phyloP scores from a whole-genome alignment of 306 rosid species.

The Prosopis cineraria region DNA sequence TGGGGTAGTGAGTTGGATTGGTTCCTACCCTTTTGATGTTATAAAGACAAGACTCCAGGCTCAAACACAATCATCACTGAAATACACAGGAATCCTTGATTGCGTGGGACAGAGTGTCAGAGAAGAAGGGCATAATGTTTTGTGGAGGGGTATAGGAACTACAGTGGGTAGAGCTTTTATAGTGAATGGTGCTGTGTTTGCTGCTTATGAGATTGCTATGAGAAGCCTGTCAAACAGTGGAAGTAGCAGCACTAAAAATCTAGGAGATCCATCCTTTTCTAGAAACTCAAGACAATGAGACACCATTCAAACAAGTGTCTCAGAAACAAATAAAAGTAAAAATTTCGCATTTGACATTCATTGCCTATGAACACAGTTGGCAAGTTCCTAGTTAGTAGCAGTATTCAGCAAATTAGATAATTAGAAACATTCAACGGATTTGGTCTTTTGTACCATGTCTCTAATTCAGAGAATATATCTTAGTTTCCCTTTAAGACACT shows the following conservation, averaged over 20 bases:
- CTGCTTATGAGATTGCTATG: conserved; percentile 76
- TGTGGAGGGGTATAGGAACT: conserved; percentile 80
- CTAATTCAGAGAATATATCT: background rate
- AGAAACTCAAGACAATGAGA: background rate
- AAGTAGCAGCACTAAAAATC: conserved; percentile 15
- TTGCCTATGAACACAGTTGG: background rate
- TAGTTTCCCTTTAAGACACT: background rate
- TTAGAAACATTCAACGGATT: background rate
- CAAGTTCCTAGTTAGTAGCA: background rate
- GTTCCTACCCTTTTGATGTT: conserved; percentile 76
- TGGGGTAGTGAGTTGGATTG: conserved; percentile 81
- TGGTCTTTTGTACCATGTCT: background rate
- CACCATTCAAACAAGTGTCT: background rate
- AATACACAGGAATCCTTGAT: conserved; percentile 40
- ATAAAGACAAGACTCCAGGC: conserved; percentile 73
- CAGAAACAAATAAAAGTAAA: background rate
- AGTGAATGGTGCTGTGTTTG: conserved; percentile 77
- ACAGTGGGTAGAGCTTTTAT: conserved; percentile 77
- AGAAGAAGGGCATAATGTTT: conserved; percentile 58
- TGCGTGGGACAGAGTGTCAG: conserved; percentile 56
- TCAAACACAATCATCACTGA: too few relatives aligned
- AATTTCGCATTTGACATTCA: background rate
- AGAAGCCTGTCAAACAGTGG: conserved; percentile 51
- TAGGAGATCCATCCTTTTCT: background rate
- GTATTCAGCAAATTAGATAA: background rate